Evolutionary conservation across 2,329 filamentous ascomycete genomes (phyloP).

Genomic region (Sarocladium strictum): DNA sequence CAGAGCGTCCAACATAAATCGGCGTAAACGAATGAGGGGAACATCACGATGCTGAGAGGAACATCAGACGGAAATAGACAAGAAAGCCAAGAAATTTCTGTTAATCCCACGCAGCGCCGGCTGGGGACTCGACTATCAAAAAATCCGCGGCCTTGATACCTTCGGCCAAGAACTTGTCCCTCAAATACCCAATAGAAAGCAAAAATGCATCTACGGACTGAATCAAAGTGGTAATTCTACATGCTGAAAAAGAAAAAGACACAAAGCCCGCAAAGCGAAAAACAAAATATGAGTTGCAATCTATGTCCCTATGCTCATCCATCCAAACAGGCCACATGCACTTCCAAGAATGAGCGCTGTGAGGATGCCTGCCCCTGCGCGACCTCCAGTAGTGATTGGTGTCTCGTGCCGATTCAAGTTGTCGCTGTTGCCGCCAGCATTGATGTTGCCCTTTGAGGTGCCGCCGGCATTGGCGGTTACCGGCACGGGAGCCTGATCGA

Average conservation of each 20-base stretch:
- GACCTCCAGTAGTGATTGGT: constrained; percentile 11
- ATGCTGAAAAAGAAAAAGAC: not conserved
- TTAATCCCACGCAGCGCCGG: not conserved
- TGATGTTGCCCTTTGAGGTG: constrained; percentile 32
- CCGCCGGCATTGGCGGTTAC: constrained; percentile 42
- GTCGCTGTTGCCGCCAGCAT: constrained; percentile 21
- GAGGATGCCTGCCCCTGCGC: constrained; percentile 41
- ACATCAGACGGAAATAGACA: not conserved
- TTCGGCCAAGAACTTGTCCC: not conserved
- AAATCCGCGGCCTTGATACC: not conserved
- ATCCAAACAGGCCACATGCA: constrained; percentile 35
- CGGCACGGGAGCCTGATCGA: constrained; percentile 28
- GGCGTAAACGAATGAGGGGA: not conserved
- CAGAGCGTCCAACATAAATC: not conserved
- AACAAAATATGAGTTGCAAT: not conserved
- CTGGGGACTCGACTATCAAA: not conserved
- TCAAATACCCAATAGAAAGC: not conserved
- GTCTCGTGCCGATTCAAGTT: not conserved
- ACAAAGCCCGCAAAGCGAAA: not conserved
- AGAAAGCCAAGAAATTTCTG: not conserved
- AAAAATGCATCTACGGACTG: not conserved
- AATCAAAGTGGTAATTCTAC: not conserved
- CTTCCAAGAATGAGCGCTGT: constrained; percentile 38
- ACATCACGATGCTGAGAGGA: too few relatives aligned
- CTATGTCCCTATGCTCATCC: constrained; percentile 34